Evolutionary conservation across 2,329 filamentous ascomycete species (phyloP).

Genomic region (Pestalotiopsis sp.): DNA sequence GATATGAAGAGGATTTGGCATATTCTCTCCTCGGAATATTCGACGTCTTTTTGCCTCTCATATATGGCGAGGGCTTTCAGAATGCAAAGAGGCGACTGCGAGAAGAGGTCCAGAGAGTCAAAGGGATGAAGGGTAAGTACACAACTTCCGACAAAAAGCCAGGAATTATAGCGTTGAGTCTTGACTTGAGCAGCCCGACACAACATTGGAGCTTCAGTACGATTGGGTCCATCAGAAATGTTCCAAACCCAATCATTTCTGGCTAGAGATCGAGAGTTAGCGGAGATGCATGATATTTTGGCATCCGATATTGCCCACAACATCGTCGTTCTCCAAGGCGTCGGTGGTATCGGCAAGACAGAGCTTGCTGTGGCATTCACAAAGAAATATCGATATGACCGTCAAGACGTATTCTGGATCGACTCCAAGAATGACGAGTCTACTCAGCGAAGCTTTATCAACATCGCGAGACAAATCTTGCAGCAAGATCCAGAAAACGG

Average conservation of each 20-base stretch:
- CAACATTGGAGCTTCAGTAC: constrained; percentile 29
- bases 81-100: constrained; percentile 18
- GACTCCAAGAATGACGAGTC: constrained; percentile 19
- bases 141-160: no score
- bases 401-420: constrained; percentile 21
- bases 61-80: constrained; percentile 19
- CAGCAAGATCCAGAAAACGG: constrained; percentile 18
- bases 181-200: constrained; percentile 22
- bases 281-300: constrained; percentile 31
- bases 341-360: constrained; percentile 24
- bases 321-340: constrained; percentile 19
- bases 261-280: constrained; percentile 32
- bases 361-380: constrained; percentile 20
- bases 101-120: constrained; percentile 18
- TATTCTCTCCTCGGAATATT: constrained; percentile 22
- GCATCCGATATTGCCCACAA: constrained; percentile 25
- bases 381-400: constrained; percentile 19
- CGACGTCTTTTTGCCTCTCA: constrained; percentile 18
- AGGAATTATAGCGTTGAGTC: no score
- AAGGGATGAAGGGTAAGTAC: constrained; percentile 12
- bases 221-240: constrained; percentile 30
- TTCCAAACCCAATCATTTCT: constrained; percentile 33
- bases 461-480: constrained; percentile 18
- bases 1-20: constrained; percentile 18
- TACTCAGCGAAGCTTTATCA: constrained; percentile 20